Evolutionary conservation across 352 stramenopile genomes (phyloP).

Genomic region (Blastocystis sp.): DNA sequence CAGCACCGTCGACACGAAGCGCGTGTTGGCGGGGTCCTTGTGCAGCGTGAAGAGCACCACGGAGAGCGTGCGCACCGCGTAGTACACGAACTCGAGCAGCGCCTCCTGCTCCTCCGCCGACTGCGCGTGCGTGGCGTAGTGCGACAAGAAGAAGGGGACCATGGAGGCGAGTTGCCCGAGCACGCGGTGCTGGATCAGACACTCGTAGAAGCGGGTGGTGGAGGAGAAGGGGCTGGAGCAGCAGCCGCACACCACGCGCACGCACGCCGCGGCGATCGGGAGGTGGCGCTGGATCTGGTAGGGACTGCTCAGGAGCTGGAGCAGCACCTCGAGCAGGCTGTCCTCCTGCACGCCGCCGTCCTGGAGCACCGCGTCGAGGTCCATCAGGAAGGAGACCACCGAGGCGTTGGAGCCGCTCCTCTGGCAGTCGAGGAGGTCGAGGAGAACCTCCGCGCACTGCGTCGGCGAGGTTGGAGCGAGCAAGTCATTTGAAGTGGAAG

Average conservation of each 20-base stretch:
- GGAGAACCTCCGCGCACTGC: neutral
- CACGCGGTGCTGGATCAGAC: neutral
- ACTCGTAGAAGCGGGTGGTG: neutral
- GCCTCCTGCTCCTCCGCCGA: neutral
- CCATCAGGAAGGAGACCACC: constrained; percentile 23
- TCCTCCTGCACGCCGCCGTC: neutral
- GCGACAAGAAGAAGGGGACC: neutral
- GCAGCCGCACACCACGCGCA: neutral
- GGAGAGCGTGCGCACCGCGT: neutral
- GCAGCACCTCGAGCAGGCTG: constrained; percentile 11
- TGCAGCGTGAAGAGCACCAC: neutral
- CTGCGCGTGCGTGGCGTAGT: neutral
- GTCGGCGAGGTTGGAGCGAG: no score
- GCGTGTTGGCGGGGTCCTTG: neutral
- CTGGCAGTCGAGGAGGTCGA: neutral
- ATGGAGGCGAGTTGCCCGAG: neutral
- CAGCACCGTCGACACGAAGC: neutral
- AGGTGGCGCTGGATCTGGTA: constrained; percentile 1
- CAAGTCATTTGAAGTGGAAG: no score
- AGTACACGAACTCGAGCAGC: neutral
- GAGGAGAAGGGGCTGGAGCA: neutral
- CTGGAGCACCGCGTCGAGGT: neutral
- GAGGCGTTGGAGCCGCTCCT: neutral
- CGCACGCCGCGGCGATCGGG: neutral
- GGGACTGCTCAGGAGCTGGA: neutral